A percentile compares a stretch with the other conserved stretches of the same genome.
These are phyloP conservation scores for Talaromyces funiculosus DNA, from an alignment of 2,329 filamentous ascomycete genomes.

Conservation along the genomic window DNA sequence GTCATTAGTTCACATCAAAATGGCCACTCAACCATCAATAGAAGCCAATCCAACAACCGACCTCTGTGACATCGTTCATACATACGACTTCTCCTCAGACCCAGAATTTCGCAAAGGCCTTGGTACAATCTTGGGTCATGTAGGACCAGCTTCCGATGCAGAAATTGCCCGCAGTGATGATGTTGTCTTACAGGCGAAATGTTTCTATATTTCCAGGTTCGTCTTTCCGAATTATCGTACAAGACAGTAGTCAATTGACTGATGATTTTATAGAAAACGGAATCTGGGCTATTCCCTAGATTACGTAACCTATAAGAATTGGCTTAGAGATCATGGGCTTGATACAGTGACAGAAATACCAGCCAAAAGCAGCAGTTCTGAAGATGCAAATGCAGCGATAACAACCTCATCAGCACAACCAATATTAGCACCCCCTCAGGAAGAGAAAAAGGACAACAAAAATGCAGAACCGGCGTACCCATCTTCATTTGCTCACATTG, in stretches of 20 bases:
- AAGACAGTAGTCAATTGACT: too few species aligned
- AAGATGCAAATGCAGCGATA: neutral
- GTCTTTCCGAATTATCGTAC: too few species aligned
- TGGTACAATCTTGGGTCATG: conserved; percentile 41
- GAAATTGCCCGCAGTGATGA: conserved; percentile 37
- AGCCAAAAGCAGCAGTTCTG: neutral
- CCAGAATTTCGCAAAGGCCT: conserved; percentile 44
- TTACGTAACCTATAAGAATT: conserved; percentile 62
- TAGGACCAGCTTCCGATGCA: conserved; percentile 32
- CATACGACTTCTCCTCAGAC: conserved; percentile 39
- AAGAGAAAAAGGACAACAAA: conserved; percentile 27
- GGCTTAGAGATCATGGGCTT: conserved; percentile 38
- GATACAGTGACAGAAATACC: neutral
- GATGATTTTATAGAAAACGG: too few species aligned
- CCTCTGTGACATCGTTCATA: conserved; percentile 29
- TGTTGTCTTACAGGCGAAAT: conserved; percentile 42
- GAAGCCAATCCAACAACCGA: too few species aligned
- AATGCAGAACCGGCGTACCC: conserved; percentile 63
- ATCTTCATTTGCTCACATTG: conserved; percentile 75
- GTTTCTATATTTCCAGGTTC: conserved; percentile 45
- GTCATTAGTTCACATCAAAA: too few species aligned
- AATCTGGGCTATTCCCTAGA: conserved; percentile 48
- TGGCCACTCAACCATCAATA: neutral
- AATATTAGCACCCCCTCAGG: conserved; percentile 4
- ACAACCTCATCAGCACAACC: conserved; percentile 1